Evolutionary conservation across 163 green algal genomes (phyloP).

Genomic region (Picocystis sp.): DNA sequence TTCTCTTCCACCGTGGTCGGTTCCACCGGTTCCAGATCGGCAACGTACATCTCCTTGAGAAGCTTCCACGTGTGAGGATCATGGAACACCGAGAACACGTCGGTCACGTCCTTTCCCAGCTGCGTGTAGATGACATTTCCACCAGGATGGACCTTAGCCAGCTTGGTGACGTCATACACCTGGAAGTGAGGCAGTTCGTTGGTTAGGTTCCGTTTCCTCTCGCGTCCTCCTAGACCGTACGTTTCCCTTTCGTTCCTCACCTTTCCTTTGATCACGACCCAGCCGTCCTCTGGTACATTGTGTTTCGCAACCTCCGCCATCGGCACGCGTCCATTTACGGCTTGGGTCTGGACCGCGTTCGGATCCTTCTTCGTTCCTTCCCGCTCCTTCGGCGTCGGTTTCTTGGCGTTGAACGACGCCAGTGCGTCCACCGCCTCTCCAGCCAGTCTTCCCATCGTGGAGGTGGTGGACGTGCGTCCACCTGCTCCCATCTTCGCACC

Average conservation of each 20-base stretch:
- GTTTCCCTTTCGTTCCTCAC: too few species aligned
- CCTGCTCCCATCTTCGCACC: too few species aligned
- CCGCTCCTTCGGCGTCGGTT: not conserved
- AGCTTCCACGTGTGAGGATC: constrained; percentile 20
- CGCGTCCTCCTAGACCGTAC: not conserved
- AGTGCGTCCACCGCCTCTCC: too few species aligned
- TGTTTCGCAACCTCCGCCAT: constrained; percentile 16
- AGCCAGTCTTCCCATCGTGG: too few species aligned
- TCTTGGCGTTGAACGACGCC: too few species aligned
- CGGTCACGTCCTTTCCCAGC: constrained; percentile 40
- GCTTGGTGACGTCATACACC: constrained; percentile 35
- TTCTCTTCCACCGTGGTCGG: too few species aligned
- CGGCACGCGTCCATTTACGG: not conserved
- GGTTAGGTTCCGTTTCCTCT: not conserved
- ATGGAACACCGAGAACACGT: constrained; percentile 48
- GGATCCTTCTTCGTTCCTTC: constrained; percentile 2
- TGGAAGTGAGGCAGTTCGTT: constrained; percentile 1
- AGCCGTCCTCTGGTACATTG: constrained; percentile 15
- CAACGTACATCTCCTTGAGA: constrained; percentile 31
- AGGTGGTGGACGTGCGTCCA: too few species aligned
- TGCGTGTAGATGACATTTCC: constrained; percentile 35
- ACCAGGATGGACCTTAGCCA: constrained; percentile 23
- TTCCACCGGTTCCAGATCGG: constrained; percentile 18
- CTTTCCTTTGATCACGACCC: constrained; percentile 26
- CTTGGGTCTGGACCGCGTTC: not conserved